Base-by-base conservation (phyloP, 371 early-diverging fungal genomes). In the Conidiobolus coronatus region DNA sequence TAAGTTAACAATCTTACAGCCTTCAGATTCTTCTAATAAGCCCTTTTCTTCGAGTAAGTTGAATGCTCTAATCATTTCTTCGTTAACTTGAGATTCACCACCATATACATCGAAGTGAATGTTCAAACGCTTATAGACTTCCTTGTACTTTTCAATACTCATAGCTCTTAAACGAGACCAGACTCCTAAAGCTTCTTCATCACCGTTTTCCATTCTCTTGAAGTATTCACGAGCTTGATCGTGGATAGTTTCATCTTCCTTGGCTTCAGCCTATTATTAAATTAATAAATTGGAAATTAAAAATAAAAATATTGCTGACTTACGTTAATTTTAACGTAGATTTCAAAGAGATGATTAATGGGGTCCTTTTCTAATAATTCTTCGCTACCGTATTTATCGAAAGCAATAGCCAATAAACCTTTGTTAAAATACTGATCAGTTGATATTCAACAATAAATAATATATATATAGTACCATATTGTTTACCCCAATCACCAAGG, bases 401-500 rank as follows among this genome's bases (percentile, higher is more conserved):
- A 98, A 15, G 97, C 99, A 35, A 98, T 72, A 12, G 96, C 93
- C 52, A 99, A 67, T 44, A 99, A 65, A 24, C 90, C 70, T 66
- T 41, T 22, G 39, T 21, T 13, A 20, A 15, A 22, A 43, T 14
- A 41, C 3, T 19, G 5, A n/a, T 48, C 36, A 39, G 19, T 15
- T 43, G 24, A 36, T 14, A 36, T 17, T 36, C 5, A 6, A n/a
- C 4, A 22, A 11, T 9, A 29, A 18, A 22, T 37, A 17, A 18
- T 43, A 20, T 36, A 36, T 29, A 29, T 5, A 29, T 21, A 52
- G 52, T 62, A 66, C 72, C 99, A 65, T 93, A 99, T 63, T 99
- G 99, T 59, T 98, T 99, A 42, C 99, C 99, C 99, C 99, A 99
- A 65, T 99, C 99, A 35, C 99, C 99, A 23, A 99, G 71, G 65